A percentile compares a stretch with the other conserved stretches of the same genome.
phyloP scores from a whole-genome alignment of 1,139 yeast genomes.

The Wickerhamiella infanticola region DNA sequence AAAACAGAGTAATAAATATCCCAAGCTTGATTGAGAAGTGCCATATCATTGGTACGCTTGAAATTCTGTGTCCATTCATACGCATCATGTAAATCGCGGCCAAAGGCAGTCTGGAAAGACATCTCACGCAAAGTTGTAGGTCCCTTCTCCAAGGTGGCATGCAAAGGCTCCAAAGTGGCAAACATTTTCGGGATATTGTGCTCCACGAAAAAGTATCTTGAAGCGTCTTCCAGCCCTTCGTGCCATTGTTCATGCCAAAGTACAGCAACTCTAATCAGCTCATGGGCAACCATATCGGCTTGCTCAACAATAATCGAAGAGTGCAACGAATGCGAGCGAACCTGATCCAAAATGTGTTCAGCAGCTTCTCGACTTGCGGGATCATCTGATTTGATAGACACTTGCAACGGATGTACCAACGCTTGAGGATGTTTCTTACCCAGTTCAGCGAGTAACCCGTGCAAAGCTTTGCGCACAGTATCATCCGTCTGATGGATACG shows the following conservation, averaged over 20 bases:
- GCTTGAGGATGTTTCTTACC: constrained; percentile 98
- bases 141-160: constrained; percentile 38
- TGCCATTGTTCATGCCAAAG: constrained; percentile 98
- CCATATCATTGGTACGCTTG: constrained; percentile 68
- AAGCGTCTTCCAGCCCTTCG: constrained; percentile 94
- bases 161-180: constrained; percentile 78
- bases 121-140: constrained; percentile 90
- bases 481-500: constrained; percentile 93
- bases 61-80: constrained; percentile 84
- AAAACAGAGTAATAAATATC: constrained; percentile 89
- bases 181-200: constrained; percentile 92
- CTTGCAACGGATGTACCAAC: constrained; percentile 85
- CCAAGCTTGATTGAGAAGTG: constrained; percentile 94
- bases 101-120: constrained; percentile 85
- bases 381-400: constrained; percentile 89
- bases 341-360: constrained; percentile 72
- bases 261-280: constrained; percentile 85
- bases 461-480: constrained; percentile 61
- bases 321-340: constrained; percentile 48
- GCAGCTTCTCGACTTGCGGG: constrained; percentile 86
- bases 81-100: constrained; percentile 85
- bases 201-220: constrained; percentile 84
- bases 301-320: constrained; percentile 77
- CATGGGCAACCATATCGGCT: constrained; percentile 86
- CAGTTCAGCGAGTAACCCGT: constrained; percentile 67